Base-by-base conservation (phyloP, 2,329 filamentous ascomycete genomes). In the Massarina eburnea region DNA sequence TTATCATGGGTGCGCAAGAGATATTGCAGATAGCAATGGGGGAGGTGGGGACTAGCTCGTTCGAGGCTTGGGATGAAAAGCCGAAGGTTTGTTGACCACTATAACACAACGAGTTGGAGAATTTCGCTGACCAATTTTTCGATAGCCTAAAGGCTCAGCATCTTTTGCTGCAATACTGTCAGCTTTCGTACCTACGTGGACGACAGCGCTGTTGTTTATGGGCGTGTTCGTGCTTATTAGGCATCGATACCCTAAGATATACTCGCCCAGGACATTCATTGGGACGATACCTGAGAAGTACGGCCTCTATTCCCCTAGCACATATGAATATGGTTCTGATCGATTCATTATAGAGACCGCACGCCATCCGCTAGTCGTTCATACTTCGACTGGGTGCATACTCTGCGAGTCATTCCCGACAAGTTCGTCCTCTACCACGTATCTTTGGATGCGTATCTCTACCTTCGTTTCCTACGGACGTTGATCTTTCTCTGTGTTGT, bases 371-470 rank as follows among this genome's bases (percentile, higher is more conserved):
- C 58, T 26, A 64, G 55, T 29, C 57, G 53, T 3, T 66, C 62
- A 12, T 64, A 60, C 45, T 64, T 62, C 48, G 61, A 61, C 44
- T 79, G 75, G 75, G 51, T 77, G 29, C 64, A 67, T 20, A 70
- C 76, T 1, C 80, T 82, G 58, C 71, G 75, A 42, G 72, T 73
- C 34, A 69, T 84, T 17, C 76, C 80, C 3, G 91, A 97, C 66
- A 84, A 84, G 32, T 90, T 89, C 62, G 83, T 91, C 20, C 81
- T 97, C 18, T 89, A 94, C 62, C 90, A 96, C 73, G 89, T 92
- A 67, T 95, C 91, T 0, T 81, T 99, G 52, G 92, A 99, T 67
- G 88, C 88, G 24, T 97, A 92, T 70, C 83, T 97, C 41, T 90
- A 95, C 68, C 78, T 97, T 21, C 89, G 92, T 27, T 96, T 92